These are phyloP conservation scores for Jamesozyma hellenica DNA, from an alignment of 805 yeast genomes.

Conservation along the genomic window DNA sequence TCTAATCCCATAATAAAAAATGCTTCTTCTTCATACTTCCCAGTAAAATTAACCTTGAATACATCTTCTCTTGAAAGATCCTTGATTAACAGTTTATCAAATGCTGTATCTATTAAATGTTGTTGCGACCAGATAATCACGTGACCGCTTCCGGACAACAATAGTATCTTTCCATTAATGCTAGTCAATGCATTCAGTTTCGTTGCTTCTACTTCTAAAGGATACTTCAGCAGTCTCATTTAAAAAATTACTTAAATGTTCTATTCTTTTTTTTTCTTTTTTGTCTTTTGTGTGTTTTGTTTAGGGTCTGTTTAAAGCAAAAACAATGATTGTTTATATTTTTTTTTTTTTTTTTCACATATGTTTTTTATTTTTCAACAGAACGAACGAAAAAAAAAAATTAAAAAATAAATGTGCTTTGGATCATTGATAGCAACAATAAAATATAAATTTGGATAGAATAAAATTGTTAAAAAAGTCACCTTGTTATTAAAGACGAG, in stretches of 20 bases:
- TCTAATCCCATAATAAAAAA: constrained; percentile 12
- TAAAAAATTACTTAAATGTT: too few species aligned
- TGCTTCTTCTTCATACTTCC: constrained; percentile 6
- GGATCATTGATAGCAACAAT: too few species aligned
- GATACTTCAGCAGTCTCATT: constrained; percentile 27
- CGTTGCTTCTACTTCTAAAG: constrained; percentile 21
- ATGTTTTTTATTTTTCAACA: too few species aligned
- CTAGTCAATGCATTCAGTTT: constrained; percentile 17
- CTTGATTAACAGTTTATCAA: constrained; percentile 15
- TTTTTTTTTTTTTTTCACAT: too few species aligned
- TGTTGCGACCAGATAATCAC: constrained; percentile 22
- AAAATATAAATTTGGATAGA: too few species aligned
- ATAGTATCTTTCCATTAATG: constrained; percentile 10
- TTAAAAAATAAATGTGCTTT: too few species aligned
- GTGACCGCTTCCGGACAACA: constrained; percentile 19
- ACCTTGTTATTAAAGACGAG: neutral
- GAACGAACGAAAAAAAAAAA: too few species aligned
- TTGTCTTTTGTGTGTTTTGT: neutral
- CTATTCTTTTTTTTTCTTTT: neutral
- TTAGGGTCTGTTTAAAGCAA: too few species aligned
- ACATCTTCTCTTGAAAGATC: constrained; percentile 5
- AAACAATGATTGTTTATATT: neutral
- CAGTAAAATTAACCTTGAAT: constrained; percentile 2
- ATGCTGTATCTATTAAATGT: constrained; percentile 23
- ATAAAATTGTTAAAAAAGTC: too few species aligned